phyloP scores from a whole-genome alignment of 129 eudicot species.

The Silybum marianum region DNA sequence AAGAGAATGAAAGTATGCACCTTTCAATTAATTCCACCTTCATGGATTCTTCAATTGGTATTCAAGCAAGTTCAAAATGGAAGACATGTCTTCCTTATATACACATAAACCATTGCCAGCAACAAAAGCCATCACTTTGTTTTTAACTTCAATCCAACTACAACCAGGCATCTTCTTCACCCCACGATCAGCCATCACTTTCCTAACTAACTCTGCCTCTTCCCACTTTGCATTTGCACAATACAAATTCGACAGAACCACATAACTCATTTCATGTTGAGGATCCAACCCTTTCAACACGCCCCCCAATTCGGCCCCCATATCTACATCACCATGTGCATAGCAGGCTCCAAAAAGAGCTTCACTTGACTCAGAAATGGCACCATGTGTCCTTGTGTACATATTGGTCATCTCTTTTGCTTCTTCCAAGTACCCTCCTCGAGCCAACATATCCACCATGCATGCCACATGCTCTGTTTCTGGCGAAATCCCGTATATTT shows the following conservation, averaged over 20 bases:
- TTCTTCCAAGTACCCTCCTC: constrained; percentile 69
- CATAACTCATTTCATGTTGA: constrained; percentile 64
- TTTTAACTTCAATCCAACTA: constrained; percentile 78
- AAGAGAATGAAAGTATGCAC: background rate
- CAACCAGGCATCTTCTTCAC: constrained; percentile 74
- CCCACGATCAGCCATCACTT: constrained; percentile 52
- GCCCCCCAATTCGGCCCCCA: constrained; percentile 45
- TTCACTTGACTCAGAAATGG: constrained; percentile 40
- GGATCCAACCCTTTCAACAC: constrained; percentile 48
- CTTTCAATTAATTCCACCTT: background rate
- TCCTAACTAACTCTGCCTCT: constrained; percentile 74
- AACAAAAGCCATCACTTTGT: constrained; percentile 47
- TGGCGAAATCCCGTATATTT: constrained; percentile 47
- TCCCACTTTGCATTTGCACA: constrained; percentile 73
- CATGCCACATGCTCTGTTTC: constrained; percentile 71
- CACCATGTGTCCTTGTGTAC: constrained; percentile 23
- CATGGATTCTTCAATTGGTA: constrained; percentile 55
- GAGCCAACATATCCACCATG: constrained; percentile 74
- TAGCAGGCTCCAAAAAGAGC: constrained; percentile 64
- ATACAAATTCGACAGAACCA: constrained; percentile 70
- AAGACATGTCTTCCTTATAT: constrained; percentile 38
- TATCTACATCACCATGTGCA: constrained; percentile 37
- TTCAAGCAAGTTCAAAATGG: constrained; percentile 45
- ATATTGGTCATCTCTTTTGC: constrained; percentile 49
- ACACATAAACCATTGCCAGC: constrained; percentile 48